These are phyloP conservation scores for Parmelia sp. DNA, from an alignment of 495 filamentous ascomycete species.

Conservation along the genomic window DNA sequence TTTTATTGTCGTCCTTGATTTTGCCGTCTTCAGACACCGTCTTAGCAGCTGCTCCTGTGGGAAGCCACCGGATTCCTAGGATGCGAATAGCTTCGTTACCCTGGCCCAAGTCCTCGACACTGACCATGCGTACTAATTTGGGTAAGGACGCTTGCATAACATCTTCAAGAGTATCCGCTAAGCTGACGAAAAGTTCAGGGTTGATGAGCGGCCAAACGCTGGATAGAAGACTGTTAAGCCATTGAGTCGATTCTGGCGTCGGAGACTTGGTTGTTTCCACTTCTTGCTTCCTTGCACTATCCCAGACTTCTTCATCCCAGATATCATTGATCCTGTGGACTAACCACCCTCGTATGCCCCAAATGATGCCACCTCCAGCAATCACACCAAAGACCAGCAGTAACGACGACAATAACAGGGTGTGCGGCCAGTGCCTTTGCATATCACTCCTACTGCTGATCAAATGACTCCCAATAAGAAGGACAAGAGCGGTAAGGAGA, in stretches of 20 bases:
- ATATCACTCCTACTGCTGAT: conserved; percentile 11
- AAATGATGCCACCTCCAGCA: conserved; percentile 34
- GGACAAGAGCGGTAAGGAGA: conserved; percentile 27
- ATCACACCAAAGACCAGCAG: conserved; percentile 26
- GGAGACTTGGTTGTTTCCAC: conserved; percentile 35
- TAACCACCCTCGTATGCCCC: conserved; percentile 47
- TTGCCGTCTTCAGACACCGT: conserved; percentile 51
- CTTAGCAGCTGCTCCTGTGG: conserved; percentile 54
- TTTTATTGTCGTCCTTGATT: conserved; percentile 34
- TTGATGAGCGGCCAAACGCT: conserved; percentile 66
- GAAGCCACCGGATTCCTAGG: conserved; percentile 59
- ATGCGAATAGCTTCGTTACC: conserved; percentile 59
- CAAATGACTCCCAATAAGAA: conserved; percentile 16
- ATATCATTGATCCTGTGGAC: conserved; percentile 45
- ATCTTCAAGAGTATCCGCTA: conserved; percentile 62
- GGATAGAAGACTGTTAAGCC: conserved; percentile 58
- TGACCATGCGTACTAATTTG: conserved; percentile 58
- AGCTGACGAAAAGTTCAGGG: conserved; percentile 58
- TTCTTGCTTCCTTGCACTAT: conserved; percentile 47
- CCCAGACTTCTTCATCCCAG: conserved; percentile 59
- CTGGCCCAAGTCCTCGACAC: conserved; percentile 63
- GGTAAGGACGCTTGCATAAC: conserved; percentile 66
- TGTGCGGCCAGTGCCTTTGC: conserved; percentile 18
- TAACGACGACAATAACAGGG: conserved; percentile 26
- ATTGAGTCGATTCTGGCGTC: conserved; percentile 55